Base-by-base conservation (phyloP, 257 asterid genomes). In the Fraxinus pennsylvanica region DNA sequence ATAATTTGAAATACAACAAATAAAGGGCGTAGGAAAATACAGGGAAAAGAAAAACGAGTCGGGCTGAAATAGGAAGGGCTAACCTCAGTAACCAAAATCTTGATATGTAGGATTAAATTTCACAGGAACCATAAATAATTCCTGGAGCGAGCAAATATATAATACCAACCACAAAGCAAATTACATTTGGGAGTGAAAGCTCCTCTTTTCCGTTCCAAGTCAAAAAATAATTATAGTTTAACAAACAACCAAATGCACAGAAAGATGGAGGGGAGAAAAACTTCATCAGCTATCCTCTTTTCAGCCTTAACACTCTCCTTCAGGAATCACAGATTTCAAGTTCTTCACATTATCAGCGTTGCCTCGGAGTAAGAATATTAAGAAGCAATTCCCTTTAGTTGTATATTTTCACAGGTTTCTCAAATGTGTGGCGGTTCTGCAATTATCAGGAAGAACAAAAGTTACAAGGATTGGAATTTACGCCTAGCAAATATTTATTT, bases 351-450 rank as follows among this genome's bases (percentile, higher is more conserved):
- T 36, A 13, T 83, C 25, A 22, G 25, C 43, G 50, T 25, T 38
- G 71, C 21, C n/a, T 50, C 50, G 25, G 47, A 50, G 63, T 57
- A 63, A 30, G 72, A 52, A 50, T 15, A 43, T 59, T 47, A 47
- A 47, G 76, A 75, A 30, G 80, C 71, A 43, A 36, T 66, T 79
- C 82, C 13, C 1, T 47, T 47, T 81, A 95, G 71, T 95, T 95
- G 89, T 91, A 91, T 85, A 91, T 95, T 84, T 93, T 95, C 78
- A 95, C 97, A 7, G 98, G 91, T 88, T 88, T 93, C 91, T 95
- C 99, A 79, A 79, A 89, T 33, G 97, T 80, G 83, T 95, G 97
- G 47, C 97, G 99, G 81, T 87, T 93, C 99, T 95, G 97, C 91
- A 89, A 80, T 74, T 66, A 78, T 36, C 59, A 69, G 71, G 59